Base-by-base conservation (phyloP, 257 asterid species). In the Jasminum sambac region DNA sequence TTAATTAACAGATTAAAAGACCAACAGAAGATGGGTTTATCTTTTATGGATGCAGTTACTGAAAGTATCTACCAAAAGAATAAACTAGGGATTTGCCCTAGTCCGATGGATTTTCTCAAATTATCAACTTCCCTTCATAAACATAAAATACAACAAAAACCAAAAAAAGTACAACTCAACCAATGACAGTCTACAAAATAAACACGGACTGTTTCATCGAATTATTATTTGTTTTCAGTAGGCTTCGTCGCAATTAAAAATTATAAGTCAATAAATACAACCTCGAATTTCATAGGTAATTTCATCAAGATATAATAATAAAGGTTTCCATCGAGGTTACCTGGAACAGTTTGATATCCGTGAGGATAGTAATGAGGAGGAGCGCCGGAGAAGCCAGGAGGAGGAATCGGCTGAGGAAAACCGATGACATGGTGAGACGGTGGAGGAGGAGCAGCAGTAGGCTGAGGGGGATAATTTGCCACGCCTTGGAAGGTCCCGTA, bases 401-500 rank as follows among this genome's bases (percentile, higher is more conserved):
- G 92, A 41, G 89, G 87, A 64, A 72, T 80, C 13, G 95, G 97
- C 76, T 89, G 98, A 71, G 98, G 98, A 69, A 89, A 75, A 64
- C 98, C 98, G 17, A 87, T 58, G 67, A 85, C 91, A 50, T 82
- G 82, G 25, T 85, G 89, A 67, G 89, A 37, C 67, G 83, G 78
- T 37, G 90, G 85, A 64, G 88, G 80, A 26, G 82, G 80, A 41
- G 77, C 68, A 9, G 25, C 61, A 19, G 61, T 21, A 14, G 67
- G 79, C 7, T 79, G 83, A 41, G 79, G 90, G 14, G 76, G 91
- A 74, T 90, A 84, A 76, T 86, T 91, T 6, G 92, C 95, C 58
- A 93, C 97, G 30, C 98, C 98, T 82, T 93, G 96, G 68, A 93
- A 93, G 36, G 98, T 88, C 2, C 98, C 98, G 71, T 90, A 90